Base-by-base conservation (phyloP, 805 yeast species). In the Cyberlindnera veronae region DNA sequence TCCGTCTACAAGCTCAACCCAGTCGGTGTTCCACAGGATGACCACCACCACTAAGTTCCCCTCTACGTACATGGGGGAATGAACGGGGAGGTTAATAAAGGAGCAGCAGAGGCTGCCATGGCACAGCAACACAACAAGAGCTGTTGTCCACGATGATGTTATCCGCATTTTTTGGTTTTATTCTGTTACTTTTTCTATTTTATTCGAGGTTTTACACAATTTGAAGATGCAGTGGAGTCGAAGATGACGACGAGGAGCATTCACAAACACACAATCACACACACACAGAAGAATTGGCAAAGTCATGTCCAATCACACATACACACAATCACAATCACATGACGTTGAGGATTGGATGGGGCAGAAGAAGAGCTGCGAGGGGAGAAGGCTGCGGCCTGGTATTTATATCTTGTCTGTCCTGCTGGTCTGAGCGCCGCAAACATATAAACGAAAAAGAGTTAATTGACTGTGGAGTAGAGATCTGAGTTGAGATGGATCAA, bases 1-100 rank as follows among this genome's bases (percentile, higher is more conserved):
- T 83, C 90, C 55, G 95, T 89, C 54, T 91, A 84, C 76, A 80
- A 85, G 61, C 70, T 90, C 58, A 85, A 89, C 70, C 83, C 81
- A 71, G 76, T 90, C 58, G 97, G 96, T 68, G 84, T 80, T 53
- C 84, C 82, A 54, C 76, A 68, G 47, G 79, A 70, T 58, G 81
- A 76, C 62, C 75, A 71, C 63, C 55, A 55, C 48, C 58, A 54
- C 46, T 52, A 47, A 46, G 19, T 29, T 21, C 34, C 34, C 24
- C 14, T 29, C n/a, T 34, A 22, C 37, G 34, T 32, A 32, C 34
- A 27, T 27, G 22, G 21, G 24, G 26, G 14, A 27, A 32, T 21
- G 32, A 28, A 18, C 9, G 14, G 19, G 15, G 32, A 20, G 31
- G 17, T 20, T 13, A 21, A 18, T 12, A 5, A 6, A 19, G 13